Conservation (phyloP, 441 rosid species). For the Populus trichocarpa region DNA sequence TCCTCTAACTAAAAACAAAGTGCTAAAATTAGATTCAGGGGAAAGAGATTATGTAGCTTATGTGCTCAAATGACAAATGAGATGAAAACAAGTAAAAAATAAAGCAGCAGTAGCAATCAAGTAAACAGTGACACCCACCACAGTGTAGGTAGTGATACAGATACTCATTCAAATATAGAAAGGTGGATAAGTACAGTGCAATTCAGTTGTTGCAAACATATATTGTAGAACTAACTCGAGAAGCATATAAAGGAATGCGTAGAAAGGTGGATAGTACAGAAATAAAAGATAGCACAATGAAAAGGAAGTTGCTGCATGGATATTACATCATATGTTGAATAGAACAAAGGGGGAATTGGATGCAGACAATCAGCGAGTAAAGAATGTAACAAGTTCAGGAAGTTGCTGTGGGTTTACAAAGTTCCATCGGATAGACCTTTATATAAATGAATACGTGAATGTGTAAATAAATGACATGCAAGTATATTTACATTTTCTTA, state of each 20-base stretch:
- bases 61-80: not conserved
- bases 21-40: slow-evolving; percentile 30
- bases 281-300: not conserved
- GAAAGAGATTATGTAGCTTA: not conserved
- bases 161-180: not conserved
- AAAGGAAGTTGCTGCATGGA: not conserved
- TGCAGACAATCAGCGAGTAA: not conserved
- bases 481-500: not conserved
- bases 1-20: slow-evolving; percentile 75
- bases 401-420: not conserved
- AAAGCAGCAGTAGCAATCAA: not conserved
- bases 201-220: not conserved
- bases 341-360: not conserved
- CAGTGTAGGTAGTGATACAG: not conserved
- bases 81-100: not conserved
- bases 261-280: not conserved
- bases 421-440: not conserved
- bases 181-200: not conserved
- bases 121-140: not conserved
- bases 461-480: not conserved
- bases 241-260: not conserved
- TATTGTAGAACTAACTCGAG: not conserved
- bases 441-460: too few relatives aligned
- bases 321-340: not conserved
- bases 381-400: not conserved